Evolutionary conservation across 139 green algal species (phyloP).

Genomic region (Diplosphaera chodatii): DNA sequence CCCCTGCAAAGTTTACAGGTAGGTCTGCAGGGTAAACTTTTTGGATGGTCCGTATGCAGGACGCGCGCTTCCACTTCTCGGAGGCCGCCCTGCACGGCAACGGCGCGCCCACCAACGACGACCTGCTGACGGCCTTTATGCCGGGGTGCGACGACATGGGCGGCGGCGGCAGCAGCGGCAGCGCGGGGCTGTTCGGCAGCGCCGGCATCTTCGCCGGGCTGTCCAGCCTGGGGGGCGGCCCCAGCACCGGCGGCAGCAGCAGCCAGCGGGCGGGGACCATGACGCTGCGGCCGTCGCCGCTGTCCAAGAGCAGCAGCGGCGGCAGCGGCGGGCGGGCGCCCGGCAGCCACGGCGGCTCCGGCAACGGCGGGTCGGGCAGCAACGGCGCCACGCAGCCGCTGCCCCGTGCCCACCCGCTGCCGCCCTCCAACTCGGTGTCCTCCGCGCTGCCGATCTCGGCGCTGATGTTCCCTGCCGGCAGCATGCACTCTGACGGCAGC

Average conservation of each 20-base stretch:
- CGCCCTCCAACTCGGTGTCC: neutral
- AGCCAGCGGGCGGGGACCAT: neutral
- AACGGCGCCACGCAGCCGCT: too few species aligned
- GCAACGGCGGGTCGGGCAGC: too few species aligned
- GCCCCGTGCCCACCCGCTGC: too few species aligned
- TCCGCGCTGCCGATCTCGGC: neutral
- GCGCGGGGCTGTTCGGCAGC: neutral
- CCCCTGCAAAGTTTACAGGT: too few species aligned
- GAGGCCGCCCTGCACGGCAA: neutral
- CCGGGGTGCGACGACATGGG: neutral
- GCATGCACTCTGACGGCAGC: neutral
- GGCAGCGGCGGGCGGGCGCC: neutral
- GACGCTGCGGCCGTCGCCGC: neutral
- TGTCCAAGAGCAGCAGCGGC: neutral
- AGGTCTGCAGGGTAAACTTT: too few species aligned
- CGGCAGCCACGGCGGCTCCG: too few species aligned
- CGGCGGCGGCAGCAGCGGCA: neutral
- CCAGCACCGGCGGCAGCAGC: too few species aligned
- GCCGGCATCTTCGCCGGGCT: neutral
- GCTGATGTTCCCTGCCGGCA: neutral
- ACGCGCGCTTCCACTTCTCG: neutral
- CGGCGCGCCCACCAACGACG: neutral
- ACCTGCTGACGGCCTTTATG: neutral
- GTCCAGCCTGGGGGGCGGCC: too few species aligned
- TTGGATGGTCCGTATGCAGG: neutral